Percentiles rank a stretch among this genome's conserved stretches.
These are phyloP conservation scores for Thinopyrum obtusiflorum DNA, from an alignment of 202 grass and related monocot species.

Conservation along the genomic window DNA sequence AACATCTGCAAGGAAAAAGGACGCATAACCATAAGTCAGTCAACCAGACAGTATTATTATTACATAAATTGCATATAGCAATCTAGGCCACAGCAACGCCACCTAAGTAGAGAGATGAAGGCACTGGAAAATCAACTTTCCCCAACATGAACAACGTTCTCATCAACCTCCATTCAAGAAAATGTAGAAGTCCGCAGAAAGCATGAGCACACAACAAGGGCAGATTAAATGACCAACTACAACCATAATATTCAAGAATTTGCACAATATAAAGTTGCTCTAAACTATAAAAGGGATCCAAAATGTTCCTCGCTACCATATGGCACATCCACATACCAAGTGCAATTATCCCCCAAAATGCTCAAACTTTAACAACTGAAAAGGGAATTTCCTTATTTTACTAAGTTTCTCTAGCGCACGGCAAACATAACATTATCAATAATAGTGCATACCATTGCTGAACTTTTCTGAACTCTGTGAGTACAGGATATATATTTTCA, in stretches of 20 bases:
- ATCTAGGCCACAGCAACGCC: background rate
- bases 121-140: background rate
- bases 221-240: background rate
- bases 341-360: background rate
- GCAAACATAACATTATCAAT: background rate
- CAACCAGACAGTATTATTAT: background rate
- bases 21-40: background rate
- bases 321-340: background rate
- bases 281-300: background rate
- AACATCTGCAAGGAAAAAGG: background rate
- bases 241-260: background rate
- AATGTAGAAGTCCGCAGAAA: background rate
- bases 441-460: conserved; percentile 71
- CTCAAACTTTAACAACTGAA: conserved; percentile 3
- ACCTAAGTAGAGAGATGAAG: conserved; percentile 9
- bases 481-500: conserved; percentile 97
- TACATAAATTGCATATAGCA: background rate
- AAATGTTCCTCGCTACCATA: background rate
- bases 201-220: background rate
- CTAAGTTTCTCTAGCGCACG: background rate
- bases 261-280: background rate
- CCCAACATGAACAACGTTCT: background rate
- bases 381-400: background rate
- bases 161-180: background rate
- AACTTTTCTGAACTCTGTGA: conserved; percentile 91